Conservation (phyloP, 345 rosid species). For the Arabis alpina region DNA sequence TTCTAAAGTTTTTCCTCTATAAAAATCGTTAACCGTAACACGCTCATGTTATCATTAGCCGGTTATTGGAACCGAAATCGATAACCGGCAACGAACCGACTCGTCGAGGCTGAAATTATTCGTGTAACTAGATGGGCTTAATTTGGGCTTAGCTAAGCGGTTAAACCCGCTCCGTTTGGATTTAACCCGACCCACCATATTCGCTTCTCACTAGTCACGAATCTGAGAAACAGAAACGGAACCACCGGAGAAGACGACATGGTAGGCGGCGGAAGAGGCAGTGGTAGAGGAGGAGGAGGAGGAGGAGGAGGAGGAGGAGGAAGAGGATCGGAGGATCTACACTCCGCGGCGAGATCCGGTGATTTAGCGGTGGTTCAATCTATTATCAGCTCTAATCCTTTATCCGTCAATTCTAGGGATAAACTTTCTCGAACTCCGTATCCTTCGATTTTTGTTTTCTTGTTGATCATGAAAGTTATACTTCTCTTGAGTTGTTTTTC, state of each 20-base stretch:
- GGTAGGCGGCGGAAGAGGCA: conserved; percentile 40
- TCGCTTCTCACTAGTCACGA: conserved; percentile 21
- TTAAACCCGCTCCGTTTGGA: conserved; percentile 1
- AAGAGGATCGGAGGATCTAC: conserved; percentile 57
- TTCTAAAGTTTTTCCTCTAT: too few relatives aligned
- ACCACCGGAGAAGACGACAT: conserved; percentile 23
- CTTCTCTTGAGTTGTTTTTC: too few relatives aligned
- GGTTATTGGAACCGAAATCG: conserved; percentile 7
- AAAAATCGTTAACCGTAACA: too few relatives aligned
- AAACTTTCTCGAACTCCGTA: conserved; percentile 98
- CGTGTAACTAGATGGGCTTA: conserved; percentile 31
- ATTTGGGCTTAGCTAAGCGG: conserved; percentile 14
- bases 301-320: conserved; percentile 39
- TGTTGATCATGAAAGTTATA: too few relatives aligned
- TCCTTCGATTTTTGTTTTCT: conserved; percentile 42
- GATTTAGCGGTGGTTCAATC: conserved; percentile 65
- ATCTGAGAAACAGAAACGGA: conserved; percentile 17
- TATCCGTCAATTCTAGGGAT: conserved; percentile 84
- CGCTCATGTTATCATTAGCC: not conserved
- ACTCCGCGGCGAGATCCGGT: conserved; percentile 91
- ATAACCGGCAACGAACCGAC: conserved; percentile 3
- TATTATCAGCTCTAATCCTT: conserved; percentile 65
- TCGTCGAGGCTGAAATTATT: not conserved
- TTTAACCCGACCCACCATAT: conserved; percentile 19
- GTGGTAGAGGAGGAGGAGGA: conserved; percentile 38